A percentile compares a stretch with the other conserved stretches of the same genome.
Conservation (phyloP, 2,329 filamentous ascomycete genomes). For the Sclerotinia borealis region DNA sequence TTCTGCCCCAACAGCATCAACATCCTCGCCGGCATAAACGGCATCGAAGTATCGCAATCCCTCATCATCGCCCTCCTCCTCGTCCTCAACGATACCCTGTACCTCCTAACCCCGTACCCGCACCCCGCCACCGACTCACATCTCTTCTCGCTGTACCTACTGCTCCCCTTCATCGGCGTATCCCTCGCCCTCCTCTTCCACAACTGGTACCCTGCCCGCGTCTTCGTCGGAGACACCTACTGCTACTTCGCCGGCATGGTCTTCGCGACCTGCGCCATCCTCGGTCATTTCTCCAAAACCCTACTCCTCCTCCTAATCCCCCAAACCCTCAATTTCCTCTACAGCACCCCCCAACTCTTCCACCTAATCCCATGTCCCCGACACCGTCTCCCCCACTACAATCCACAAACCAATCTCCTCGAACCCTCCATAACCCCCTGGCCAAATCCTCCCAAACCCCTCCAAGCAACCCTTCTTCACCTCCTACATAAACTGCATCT, state of each 20-base stretch:
- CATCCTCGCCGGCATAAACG: slow-evolving; percentile 98
- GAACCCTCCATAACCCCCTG: slow-evolving; percentile 82
- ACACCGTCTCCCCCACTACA: slow-evolving; percentile 86
- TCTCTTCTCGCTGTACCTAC: slow-evolving; percentile 89
- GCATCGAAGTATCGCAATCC: slow-evolving; percentile 92
- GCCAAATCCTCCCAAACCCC: slow-evolving; percentile 60
- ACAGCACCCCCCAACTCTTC: slow-evolving; percentile 88
- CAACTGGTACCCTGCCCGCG: slow-evolving; percentile 92
- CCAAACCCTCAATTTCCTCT: slow-evolving; percentile 94
- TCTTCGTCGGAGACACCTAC: slow-evolving; percentile 98
- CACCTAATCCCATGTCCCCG: slow-evolving; percentile 85
- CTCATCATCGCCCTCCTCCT: slow-evolving; percentile 82
- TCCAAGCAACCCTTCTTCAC: slow-evolving; percentile 58
- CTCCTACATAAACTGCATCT: slow-evolving; percentile 63
- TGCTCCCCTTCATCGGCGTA: slow-evolving; percentile 90
- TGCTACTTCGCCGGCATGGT: slow-evolving; percentile 99
- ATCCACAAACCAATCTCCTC: slow-evolving; percentile 73
- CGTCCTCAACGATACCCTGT: slow-evolving; percentile 79
- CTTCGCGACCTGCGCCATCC: slow-evolving; percentile 92
- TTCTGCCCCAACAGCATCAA: slow-evolving; percentile 99
- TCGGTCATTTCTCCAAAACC: slow-evolving; percentile 97
- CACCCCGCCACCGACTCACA: slow-evolving; percentile 95
- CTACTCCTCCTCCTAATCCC: slow-evolving; percentile 84
- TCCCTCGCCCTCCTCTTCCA: slow-evolving; percentile 80
- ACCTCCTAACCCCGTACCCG: slow-evolving; percentile 75